A percentile compares a stretch with the other conserved stretches of the same genome.
Conservation (phyloP, 177 flowering plant species). For the Vitis hybrid region DNA sequence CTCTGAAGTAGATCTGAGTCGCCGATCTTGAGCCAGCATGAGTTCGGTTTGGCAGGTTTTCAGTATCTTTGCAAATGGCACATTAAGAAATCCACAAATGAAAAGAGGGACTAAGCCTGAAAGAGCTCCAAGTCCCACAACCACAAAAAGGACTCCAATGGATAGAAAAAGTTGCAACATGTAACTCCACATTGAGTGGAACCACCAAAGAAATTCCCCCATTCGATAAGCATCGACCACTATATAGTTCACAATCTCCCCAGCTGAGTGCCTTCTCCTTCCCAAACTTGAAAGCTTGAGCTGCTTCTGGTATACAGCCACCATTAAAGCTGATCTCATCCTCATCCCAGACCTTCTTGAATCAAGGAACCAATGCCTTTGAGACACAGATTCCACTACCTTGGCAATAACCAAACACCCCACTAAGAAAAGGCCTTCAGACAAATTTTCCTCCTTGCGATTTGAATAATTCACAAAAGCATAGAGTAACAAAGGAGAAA, state of each 20-base stretch:
- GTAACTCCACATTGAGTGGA: conserved; percentile 57
- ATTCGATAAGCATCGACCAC: conserved; percentile 83
- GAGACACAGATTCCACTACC: conserved; percentile 64
- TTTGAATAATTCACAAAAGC: conserved; percentile 59
- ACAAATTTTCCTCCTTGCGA: conserved; percentile 18
- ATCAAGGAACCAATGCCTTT: conserved; percentile 64
- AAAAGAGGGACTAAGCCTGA: conserved; percentile 61
- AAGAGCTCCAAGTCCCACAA: conserved; percentile 66
- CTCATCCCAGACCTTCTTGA: conserved; percentile 72
- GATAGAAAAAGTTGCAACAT: conserved; percentile 52
- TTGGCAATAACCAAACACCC: conserved; percentile 54
- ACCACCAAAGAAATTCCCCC: conserved; percentile 77
- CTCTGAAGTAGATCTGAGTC: conserved; percentile 76
- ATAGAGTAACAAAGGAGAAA: conserved; percentile 63
- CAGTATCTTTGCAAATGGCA: conserved; percentile 64
- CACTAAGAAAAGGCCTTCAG: conserved; percentile 44
- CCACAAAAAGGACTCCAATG: conserved; percentile 42
- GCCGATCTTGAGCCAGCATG: conserved; percentile 69
- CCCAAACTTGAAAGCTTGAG: conserved; percentile 69
- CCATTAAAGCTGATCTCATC: conserved; percentile 81
- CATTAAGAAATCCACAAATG: conserved; percentile 54
- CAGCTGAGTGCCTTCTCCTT: conserved; percentile 65
- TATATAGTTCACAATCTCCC: conserved; percentile 84
- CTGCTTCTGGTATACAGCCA: conserved; percentile 60
- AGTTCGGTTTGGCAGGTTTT: conserved; percentile 53